phyloP scores from a whole-genome alignment of 75 land plant genomes.

The Picea sitchensis region DNA sequence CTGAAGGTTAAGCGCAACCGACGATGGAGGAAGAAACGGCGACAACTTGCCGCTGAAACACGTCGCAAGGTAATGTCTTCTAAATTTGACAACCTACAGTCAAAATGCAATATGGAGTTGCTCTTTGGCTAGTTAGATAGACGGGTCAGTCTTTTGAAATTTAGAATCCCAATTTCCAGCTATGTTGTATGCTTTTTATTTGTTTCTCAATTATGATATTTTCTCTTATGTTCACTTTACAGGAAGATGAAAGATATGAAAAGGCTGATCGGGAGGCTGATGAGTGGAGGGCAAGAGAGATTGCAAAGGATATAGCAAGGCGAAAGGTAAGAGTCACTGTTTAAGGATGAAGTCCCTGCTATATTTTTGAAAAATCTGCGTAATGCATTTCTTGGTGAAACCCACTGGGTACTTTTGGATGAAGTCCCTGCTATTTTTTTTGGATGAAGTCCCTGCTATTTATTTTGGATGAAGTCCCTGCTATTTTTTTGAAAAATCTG shows the following conservation, averaged over 20 bases:
- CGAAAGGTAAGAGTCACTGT: constrained; percentile 55
- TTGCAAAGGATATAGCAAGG: constrained; percentile 92
- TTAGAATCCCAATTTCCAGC: not conserved
- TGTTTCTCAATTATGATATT: not conserved
- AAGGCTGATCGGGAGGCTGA: constrained; percentile 82
- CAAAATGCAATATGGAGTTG: not conserved
- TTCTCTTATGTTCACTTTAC: constrained; percentile 6
- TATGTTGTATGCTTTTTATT: not conserved
- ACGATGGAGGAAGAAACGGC: constrained; percentile 67
- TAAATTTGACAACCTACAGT: not conserved
- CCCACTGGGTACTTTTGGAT: no score
- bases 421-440: no score
- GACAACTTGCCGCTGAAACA: constrained; percentile 64
- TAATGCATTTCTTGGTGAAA: no score
- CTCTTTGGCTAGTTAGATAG: not conserved
- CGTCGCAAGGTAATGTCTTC: constrained; percentile 41
- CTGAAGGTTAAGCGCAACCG: constrained; percentile 74
- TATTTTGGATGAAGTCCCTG: no score
- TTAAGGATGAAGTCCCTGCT: no score
- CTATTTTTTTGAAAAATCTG: no score
- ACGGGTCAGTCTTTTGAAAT: not conserved
- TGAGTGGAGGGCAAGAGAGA: constrained; percentile 98
- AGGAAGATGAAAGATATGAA: constrained; percentile 76
- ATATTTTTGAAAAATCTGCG: no score
- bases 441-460: no score